phyloP scores from a whole-genome alignment of 2,329 filamentous ascomycete genomes.

The Trichophyton verrucosum region DNA sequence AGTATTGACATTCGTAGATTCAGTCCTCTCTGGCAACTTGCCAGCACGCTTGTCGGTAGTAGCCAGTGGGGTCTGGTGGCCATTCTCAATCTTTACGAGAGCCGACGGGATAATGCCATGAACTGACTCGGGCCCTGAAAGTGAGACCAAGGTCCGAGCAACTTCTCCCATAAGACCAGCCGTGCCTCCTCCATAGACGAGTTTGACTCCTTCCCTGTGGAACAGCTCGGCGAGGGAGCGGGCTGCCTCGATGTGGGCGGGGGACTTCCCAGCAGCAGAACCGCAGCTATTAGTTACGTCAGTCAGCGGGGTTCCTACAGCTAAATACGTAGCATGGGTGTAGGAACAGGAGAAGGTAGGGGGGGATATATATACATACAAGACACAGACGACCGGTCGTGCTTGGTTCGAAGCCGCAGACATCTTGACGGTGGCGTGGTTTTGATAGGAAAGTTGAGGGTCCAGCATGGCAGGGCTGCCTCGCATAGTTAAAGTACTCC shows the following conservation, averaged over 20 bases:
- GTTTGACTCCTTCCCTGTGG: constrained; percentile 61
- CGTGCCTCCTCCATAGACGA: constrained; percentile 93
- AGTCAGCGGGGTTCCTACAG: background rate
- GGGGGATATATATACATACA: constrained; percentile 38
- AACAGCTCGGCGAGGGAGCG: constrained; percentile 60
- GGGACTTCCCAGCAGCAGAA: constrained; percentile 58
- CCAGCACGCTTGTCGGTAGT: constrained; percentile 31
- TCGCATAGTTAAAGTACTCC: too few species aligned
- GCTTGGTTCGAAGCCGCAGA: constrained; percentile 19
- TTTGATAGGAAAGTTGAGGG: background rate
- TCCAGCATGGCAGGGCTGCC: background rate
- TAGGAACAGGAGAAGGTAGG: background rate
- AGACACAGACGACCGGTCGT: constrained; percentile 69
- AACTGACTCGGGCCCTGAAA: constrained; percentile 67
- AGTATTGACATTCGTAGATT: background rate
- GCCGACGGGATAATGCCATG: constrained; percentile 90
- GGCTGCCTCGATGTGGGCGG: constrained; percentile 66
- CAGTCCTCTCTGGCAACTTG: constrained; percentile 39
- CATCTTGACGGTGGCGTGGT: constrained; percentile 22
- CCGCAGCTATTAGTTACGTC: constrained; percentile 53
- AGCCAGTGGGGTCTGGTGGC: constrained; percentile 17
- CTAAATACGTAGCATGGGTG: background rate
- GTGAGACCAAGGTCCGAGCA: constrained; percentile 69
- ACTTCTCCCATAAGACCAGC: constrained; percentile 92
- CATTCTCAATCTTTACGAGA: constrained; percentile 59